Evolutionary conservation across 768 basidiomycete species (phyloP).

Genomic region (Boletus patriciae): DNA sequence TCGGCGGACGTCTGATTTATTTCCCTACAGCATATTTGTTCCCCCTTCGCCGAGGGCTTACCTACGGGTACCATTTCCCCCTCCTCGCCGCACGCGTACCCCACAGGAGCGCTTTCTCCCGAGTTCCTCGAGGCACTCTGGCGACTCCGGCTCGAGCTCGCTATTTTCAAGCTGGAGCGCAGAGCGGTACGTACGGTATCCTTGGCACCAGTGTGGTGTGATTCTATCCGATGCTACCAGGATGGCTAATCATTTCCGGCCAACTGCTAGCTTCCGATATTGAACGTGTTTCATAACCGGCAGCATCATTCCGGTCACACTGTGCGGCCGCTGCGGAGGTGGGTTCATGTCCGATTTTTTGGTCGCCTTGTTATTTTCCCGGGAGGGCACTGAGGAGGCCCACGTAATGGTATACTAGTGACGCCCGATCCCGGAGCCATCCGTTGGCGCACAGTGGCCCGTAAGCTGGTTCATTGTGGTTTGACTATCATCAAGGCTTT

Average conservation of each 20-base stretch:
- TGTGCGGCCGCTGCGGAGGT: conserved; percentile 7
- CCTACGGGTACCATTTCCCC: background rate
- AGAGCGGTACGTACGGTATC: conserved; percentile 21
- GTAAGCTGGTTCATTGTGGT: background rate
- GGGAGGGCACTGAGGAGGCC: background rate
- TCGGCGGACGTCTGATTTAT: background rate
- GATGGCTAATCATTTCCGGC: background rate
- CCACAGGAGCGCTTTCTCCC: background rate
- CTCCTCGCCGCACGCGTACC: background rate
- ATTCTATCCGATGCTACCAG: background rate
- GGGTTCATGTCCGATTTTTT: background rate
- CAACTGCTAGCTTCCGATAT: conserved; percentile 16
- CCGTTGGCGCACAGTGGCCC: background rate
- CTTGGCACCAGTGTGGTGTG: background rate
- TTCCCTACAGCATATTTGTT: background rate
- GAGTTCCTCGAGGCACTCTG: conserved; percentile 19
- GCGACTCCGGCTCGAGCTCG: conserved; percentile 18
- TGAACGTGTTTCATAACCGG: conserved; percentile 18
- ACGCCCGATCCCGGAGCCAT: background rate
- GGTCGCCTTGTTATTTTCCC: background rate
- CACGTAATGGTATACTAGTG: background rate
- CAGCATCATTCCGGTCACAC: background rate
- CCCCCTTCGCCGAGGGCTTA: background rate
- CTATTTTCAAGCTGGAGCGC: conserved; percentile 23
- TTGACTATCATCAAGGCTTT: background rate